Percentiles rank a stretch among this genome's conserved stretches.
Conservation (phyloP, 805 yeast genomes). For the Starmerella davenportii region DNA sequence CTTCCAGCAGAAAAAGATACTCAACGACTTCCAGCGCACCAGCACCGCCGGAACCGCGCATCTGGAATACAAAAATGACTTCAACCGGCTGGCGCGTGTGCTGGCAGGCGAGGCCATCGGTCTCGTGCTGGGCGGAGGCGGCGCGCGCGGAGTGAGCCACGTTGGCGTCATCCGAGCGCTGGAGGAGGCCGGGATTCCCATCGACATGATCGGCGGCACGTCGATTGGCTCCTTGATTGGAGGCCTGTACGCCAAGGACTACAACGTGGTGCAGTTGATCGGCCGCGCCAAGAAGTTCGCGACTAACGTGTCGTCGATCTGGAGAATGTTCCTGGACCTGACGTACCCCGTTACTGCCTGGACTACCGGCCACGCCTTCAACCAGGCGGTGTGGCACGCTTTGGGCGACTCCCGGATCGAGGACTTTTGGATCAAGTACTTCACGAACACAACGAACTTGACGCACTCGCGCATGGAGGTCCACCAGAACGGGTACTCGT, state of each 20-base stretch:
- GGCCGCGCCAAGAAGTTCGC: constrained; percentile 80
- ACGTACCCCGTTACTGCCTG: constrained; percentile 90
- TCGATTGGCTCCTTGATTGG: constrained; percentile 94
- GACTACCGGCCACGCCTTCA: constrained; percentile 93
- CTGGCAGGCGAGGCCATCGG: constrained; percentile 89
- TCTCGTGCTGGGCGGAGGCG: constrained; percentile 91
- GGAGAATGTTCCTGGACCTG: constrained; percentile 71
- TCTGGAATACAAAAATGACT: constrained; percentile 56
- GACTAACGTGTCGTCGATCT: constrained; percentile 58
- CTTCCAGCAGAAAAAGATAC: constrained; percentile 15
- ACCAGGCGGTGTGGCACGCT: constrained; percentile 92
- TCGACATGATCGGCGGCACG: constrained; percentile 89
- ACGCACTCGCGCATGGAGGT: constrained; percentile 92
- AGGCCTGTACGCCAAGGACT: constrained; percentile 82
- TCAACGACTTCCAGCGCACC: constrained; percentile 19
- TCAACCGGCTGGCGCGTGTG: constrained; percentile 72
- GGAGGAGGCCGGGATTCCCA: constrained; percentile 83
- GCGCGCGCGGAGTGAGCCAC: constrained; percentile 88
- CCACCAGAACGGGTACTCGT: constrained; percentile 79
- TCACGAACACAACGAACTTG: constrained; percentile 81
- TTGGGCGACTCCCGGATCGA: constrained; percentile 86
- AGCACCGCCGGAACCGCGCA: constrained; percentile 25
- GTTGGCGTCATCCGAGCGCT: constrained; percentile 79
- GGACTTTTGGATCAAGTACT: constrained; percentile 85
- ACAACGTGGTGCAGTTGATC: constrained; percentile 75